Evolutionary conservation across 306 rosid species (phyloP).

Genomic region (Gillenia trifoliata): DNA sequence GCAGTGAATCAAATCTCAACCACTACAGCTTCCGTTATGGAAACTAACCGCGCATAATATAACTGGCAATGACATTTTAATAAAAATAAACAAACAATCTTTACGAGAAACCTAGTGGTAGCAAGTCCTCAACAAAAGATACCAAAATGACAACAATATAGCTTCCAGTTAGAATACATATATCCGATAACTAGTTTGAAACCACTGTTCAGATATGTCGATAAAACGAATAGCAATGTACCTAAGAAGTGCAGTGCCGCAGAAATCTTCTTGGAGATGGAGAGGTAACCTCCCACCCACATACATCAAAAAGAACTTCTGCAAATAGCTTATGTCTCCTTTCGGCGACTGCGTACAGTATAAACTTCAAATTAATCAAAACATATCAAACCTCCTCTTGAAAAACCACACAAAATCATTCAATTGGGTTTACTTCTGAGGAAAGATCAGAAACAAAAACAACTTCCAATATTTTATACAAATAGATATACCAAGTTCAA

Average conservation of each 20-base stretch:
- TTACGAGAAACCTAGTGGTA: not conserved
- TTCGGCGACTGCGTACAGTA: conserved; percentile 66
- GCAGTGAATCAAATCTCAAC: not conserved
- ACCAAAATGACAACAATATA: not conserved
- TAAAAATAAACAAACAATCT: not conserved
- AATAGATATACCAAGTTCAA: no score
- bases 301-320: conserved; percentile 81
- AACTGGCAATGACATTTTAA: not conserved
- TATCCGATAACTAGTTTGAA: not conserved
- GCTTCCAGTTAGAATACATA: not conserved
- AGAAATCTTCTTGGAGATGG: conserved; percentile 91
- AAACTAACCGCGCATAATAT: not conserved
- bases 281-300: conserved; percentile 88
- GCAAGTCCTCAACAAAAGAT: not conserved
- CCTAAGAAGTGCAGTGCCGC: conserved; percentile 93
- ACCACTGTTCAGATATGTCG: not conserved
- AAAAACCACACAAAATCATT: not conserved
- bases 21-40: not conserved
- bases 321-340: conserved; percentile 89
- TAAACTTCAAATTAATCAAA: conserved; percentile 16
- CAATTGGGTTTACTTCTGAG: not conserved
- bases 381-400: conserved; percentile 14
- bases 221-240: conserved; percentile 16
- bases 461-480: no score
- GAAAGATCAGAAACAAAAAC: not conserved